Evolutionary conservation across 306 rosid genomes (phyloP).

Genomic region (Inga laurina): DNA sequence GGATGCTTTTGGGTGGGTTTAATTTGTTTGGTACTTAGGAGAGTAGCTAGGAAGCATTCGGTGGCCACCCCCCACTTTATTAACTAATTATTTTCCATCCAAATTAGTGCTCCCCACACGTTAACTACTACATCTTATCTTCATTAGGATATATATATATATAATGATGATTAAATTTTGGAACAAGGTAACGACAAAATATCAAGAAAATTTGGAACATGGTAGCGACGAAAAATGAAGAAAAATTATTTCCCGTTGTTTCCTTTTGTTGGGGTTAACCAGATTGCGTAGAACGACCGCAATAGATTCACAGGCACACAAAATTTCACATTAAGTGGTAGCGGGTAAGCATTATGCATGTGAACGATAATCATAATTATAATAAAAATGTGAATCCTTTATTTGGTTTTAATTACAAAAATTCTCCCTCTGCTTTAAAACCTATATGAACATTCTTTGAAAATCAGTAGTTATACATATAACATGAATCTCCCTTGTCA

Average conservation of each 20-base stretch:
- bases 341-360: not conserved
- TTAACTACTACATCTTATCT: too few species aligned
- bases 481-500: too few species aligned
- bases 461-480: too few species aligned
- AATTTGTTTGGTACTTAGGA: not conserved
- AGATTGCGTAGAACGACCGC: constrained; percentile 2
- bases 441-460: too few species aligned
- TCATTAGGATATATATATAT: not conserved
- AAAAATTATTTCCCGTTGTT: not conserved
- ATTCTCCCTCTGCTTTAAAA: too few species aligned
- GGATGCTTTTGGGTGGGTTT: not conserved
- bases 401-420: too few species aligned
- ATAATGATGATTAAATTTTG: not conserved
- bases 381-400: not conserved
- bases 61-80: not conserved
- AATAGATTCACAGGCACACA: not conserved
- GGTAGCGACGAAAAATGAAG: not conserved
- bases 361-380: not conserved
- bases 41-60: not conserved
- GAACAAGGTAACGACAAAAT: not conserved
- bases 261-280: not conserved
- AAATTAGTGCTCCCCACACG: not conserved
- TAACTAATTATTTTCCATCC: not conserved
- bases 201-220: not conserved
- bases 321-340: not conserved